These are phyloP conservation scores for Xylariaceae sp. DNA, from an alignment of 2,329 filamentous ascomycete species.

Conservation along the genomic window DNA sequence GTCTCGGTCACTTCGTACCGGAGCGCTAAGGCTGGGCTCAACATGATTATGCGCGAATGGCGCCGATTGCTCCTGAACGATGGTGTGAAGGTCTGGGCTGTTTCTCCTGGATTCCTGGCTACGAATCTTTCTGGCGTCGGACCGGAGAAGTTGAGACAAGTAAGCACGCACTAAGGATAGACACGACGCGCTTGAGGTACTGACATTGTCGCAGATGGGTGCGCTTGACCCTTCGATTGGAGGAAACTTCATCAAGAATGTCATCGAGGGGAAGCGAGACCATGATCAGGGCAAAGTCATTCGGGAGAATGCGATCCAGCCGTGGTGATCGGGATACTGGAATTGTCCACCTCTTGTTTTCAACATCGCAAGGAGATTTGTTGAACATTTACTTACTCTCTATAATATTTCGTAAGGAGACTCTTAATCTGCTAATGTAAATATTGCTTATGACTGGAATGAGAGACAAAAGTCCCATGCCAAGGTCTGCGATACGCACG, in stretches of 20 bases:
- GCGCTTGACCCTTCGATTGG: conserved; percentile 25
- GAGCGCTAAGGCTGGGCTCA: conserved; percentile 40
- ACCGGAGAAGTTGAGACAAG: conserved; percentile 20
- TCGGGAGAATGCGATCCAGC: conserved; percentile 21
- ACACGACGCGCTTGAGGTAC: not conserved
- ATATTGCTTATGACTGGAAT: not conserved
- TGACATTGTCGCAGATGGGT: conserved; percentile 21
- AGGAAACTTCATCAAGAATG: conserved; percentile 26
- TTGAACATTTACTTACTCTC: too few species aligned
- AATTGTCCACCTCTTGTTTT: too few species aligned
- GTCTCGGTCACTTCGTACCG: conserved; percentile 33
- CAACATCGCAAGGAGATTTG: too few species aligned
- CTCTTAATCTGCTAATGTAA: too few species aligned
- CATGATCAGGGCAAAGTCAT: conserved; percentile 27
- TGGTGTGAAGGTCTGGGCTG: conserved; percentile 42
- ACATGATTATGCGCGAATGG: conserved; percentile 47
- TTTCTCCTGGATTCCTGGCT: conserved; percentile 26
- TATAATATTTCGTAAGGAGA: too few species aligned
- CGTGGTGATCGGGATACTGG: conserved; percentile 16
- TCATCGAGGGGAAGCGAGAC: conserved; percentile 28
- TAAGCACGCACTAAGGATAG: conserved; percentile 19
- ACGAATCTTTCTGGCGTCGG: conserved; percentile 19
- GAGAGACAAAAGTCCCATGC: not conserved
- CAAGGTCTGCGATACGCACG: too few species aligned
- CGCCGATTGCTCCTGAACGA: conserved; percentile 34